A percentile compares a stretch with the other conserved stretches of the same genome.
phyloP scores from a whole-genome alignment of 192 early-diverging fungal genomes.

The Haplosporangium gracile region DNA sequence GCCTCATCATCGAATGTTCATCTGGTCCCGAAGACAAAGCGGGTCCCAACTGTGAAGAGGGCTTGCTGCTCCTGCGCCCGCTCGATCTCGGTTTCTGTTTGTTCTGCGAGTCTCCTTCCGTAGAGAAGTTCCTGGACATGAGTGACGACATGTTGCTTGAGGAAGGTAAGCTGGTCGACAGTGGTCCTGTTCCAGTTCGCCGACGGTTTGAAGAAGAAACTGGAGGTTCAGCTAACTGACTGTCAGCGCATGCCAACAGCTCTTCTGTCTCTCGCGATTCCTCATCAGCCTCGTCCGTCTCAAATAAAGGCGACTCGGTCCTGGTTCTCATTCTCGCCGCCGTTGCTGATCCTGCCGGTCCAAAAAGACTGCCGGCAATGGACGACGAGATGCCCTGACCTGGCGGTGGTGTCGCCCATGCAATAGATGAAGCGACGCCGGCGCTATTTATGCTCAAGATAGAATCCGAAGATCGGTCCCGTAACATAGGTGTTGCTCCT shows the following conservation, averaged over 20 bases:
- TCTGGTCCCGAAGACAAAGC: constrained; percentile 3
- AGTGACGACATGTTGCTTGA: neutral
- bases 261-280: constrained; percentile 47
- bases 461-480: constrained; percentile 33
- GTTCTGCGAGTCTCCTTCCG: neutral
- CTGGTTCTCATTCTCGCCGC: constrained; percentile 38
- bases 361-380: constrained; percentile 32
- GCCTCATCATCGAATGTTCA: neutral
- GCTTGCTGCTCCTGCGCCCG: constrained; percentile 20
- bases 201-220: neutral
- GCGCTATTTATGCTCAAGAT: constrained; percentile 22
- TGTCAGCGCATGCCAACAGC: constrained; percentile 24
- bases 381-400: neutral
- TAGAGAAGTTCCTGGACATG: constrained; percentile 1
- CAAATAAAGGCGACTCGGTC: constrained; percentile 50
- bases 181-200: neutral
- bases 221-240: constrained; percentile 7
- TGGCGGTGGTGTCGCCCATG: constrained; percentile 2
- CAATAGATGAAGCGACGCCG: neutral
- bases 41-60: constrained; percentile 19
- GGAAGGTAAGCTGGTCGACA: constrained; percentile 20
- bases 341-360: constrained; percentile 26
- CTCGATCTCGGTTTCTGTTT: constrained; percentile 9
- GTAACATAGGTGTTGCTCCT: constrained; percentile 19
- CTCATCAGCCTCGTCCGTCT: constrained; percentile 27